phyloP scores from a whole-genome alignment of 768 basidiomycete species.

The Gymnopilus dilepis region DNA sequence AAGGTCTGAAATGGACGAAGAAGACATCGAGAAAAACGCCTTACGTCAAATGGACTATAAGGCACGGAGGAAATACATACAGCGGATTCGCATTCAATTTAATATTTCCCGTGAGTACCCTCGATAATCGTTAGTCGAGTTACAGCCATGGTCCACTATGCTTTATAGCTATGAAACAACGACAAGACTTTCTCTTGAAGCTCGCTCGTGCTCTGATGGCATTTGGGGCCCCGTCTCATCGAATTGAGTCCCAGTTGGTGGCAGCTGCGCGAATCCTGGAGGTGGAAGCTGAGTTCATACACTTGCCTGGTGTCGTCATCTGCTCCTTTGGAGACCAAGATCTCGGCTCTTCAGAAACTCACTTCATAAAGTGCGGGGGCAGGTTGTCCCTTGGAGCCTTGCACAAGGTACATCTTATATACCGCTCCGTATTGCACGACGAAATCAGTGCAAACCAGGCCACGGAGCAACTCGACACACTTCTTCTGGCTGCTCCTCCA shows the following conservation, averaged over 20 bases:
- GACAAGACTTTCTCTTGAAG: conserved; percentile 87
- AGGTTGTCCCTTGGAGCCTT: conserved; percentile 83
- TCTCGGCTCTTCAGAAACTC: conserved; percentile 87
- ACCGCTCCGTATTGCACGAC: conserved; percentile 90
- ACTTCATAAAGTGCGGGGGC: conserved; percentile 83
- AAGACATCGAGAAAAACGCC: conserved; percentile 64
- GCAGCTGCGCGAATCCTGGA: conserved; percentile 90
- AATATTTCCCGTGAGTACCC: conserved; percentile 66
- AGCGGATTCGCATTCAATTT: conserved; percentile 72
- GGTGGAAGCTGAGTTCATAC: conserved; percentile 90
- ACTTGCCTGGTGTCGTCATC: conserved; percentile 81
- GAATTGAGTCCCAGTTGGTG: conserved; percentile 90
- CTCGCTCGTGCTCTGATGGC: conserved; percentile 89
- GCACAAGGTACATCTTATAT: conserved; percentile 84
- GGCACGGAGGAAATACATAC: conserved; percentile 66
- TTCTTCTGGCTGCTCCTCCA: conserved; percentile 68
- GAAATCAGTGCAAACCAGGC: conserved; percentile 86
- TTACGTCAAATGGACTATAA: conserved; percentile 72
- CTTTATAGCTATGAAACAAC: conserved; percentile 69
- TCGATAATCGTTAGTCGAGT: conserved; percentile 5
- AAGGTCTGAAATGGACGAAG: conserved; percentile 50
- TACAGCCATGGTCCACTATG: not conserved
- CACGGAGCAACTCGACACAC: conserved; percentile 59
- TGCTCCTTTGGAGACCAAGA: conserved; percentile 90
- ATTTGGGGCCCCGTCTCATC: conserved; percentile 91